Conservation (phyloP, 371 early-diverging fungal genomes). For the Mortierella sp. region DNA sequence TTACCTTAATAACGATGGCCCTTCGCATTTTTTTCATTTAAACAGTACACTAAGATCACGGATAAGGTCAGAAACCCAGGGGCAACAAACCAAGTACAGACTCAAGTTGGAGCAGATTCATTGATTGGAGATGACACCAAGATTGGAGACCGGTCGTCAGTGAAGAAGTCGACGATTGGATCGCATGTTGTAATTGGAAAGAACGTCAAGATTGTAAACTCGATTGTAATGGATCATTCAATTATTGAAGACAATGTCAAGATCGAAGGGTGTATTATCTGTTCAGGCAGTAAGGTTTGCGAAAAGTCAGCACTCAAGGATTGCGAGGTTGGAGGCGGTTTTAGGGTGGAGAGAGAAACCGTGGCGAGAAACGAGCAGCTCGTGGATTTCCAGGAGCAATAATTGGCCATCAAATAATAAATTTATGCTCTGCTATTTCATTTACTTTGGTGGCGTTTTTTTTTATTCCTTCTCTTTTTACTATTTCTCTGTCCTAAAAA, state of each 20-base stretch:
- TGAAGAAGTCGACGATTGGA: constrained; percentile 95
- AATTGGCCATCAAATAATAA: constrained; percentile 4
- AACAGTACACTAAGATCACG: constrained; percentile 66
- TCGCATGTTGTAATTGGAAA: constrained; percentile 93
- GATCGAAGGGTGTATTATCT: constrained; percentile 90
- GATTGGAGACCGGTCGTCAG: constrained; percentile 90
- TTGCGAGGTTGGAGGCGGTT: constrained; percentile 89
- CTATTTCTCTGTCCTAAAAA: neutral
- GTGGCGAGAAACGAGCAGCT: constrained; percentile 63
- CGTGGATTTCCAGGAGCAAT: constrained; percentile 60
- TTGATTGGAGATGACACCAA: constrained; percentile 90
- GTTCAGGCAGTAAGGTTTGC: constrained; percentile 82
- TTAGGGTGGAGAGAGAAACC: constrained; percentile 80
- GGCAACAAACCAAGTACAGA: constrained; percentile 75
- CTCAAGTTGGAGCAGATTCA: constrained; percentile 92
- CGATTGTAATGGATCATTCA: constrained; percentile 95
- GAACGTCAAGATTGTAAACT: constrained; percentile 94
- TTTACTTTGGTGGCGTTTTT: constrained; percentile 4
- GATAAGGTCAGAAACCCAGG: constrained; percentile 64
- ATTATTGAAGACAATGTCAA: constrained; percentile 91
- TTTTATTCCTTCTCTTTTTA: neutral
- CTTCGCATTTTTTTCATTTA: neutral
- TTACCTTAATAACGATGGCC: neutral
- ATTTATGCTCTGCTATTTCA: neutral
- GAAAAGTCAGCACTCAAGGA: constrained; percentile 87